Base-by-base conservation (phyloP, 495 filamentous ascomycete species). In the Penicillium turbatum region DNA sequence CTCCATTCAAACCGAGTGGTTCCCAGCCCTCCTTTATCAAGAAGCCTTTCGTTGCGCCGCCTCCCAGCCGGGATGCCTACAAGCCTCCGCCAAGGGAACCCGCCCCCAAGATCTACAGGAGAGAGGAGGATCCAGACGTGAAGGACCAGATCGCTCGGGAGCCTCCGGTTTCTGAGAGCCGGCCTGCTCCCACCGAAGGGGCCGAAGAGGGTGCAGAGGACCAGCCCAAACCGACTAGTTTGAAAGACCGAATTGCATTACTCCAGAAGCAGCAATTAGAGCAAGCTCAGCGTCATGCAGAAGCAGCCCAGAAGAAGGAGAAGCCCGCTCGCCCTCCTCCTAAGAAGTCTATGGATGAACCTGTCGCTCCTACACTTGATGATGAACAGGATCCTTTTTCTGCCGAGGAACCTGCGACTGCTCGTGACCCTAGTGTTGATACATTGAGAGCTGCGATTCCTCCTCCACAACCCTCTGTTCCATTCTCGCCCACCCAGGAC, bases 41-140 rank as follows among this genome's bases (percentile, higher is more conserved):
- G 78, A 97, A 97, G 70, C 90, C 93, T n/a, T 98, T 97, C 61
- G 93, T 98, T 53, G 87, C 93, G 1, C 90, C 95, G 29, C 93
- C 93, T 47, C 93, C 93, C 6, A 95, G 90, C 68, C 88, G 91
- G 57, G 86, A 97, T 77, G 86, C 95, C 2, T 98, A 90, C 61
- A 81, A 97, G 1, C 87, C 93, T 32, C 84, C 85, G 5, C 82
- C 84, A 36, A 75, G 79, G 17, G 82, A 85, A 31, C 78, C 82
- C 24, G 82, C 84, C 15, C 80, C 85, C 27, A 93, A 86, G 72
- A 67, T 90, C 10, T 96, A 96, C 61, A 82, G 85, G 48, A 78
- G 95, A 35, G 93, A 97, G 40, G 93, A 97, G 59, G 89, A 96
- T 57, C 87, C 90, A 0, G 89, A 92, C 54, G 77, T 92, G 48